Evolutionary conservation across 306 rosid genomes (phyloP), one percentile per base, ranked within the genome.

Genomic region (Mucuna pruriens): DNA sequence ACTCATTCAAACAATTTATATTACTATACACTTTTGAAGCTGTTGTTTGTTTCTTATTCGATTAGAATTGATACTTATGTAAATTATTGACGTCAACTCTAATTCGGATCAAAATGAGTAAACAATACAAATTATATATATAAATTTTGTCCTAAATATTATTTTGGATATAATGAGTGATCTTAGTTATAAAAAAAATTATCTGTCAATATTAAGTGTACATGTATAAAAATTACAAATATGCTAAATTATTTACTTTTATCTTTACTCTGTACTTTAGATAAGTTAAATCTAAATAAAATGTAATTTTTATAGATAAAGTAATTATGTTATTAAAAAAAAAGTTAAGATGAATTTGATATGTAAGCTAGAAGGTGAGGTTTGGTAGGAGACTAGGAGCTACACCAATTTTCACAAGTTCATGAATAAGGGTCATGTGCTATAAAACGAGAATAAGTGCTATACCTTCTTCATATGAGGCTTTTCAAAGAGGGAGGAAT

Each of bases 371-470:
- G 55, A 42, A 71, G 69, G 45, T 45, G 22, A 38, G 33, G 75
- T 63, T 73, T 23, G 75, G 75, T 62, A 38, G 67, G 19, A 52
- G 46, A 69, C 68, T 62, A 38, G 67, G 19, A 52, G 46, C 45
- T 48, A 34, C 65, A 36, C 54, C 70, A 62, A 23, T 63, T 73
- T 62, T 63, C 17, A 17, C 8, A 7, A n/a, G 33, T 20, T 52
- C 20, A 75, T 75, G 46, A 81, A 65, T 74, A 39, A 34, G 44
- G 71, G 31, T 9, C 71, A 66, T 54, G 76, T 66, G 38, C 77
- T 66, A n/a, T n/a, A 29, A n/a, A 74, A 40, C 52, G 23, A 31
- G 42, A 39, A 7, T 46, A 34, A 71, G n/a, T 71, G 54, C 4
- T 58, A 2, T 3, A 54, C 33, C 71, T 33, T 49, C 9, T 26